phyloP scores from a whole-genome alignment of 2,329 filamentous ascomycete genomes.

The Ceratocystis eucalypticola region DNA sequence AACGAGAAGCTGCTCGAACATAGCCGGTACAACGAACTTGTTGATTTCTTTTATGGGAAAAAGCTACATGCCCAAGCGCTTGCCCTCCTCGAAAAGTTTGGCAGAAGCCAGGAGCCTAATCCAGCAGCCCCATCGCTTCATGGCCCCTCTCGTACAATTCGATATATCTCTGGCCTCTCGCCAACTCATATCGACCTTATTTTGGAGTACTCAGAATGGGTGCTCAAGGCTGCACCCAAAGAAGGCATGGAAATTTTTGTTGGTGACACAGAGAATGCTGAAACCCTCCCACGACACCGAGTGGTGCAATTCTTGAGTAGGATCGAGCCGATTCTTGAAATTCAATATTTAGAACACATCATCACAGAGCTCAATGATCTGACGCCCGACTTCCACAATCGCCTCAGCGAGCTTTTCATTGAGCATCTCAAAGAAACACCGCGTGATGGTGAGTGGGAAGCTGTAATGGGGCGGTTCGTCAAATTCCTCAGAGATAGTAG shows the following conservation, averaged over 20 bases:
- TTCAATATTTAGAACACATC: slow-evolving; percentile 79
- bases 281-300: slow-evolving; percentile 64
- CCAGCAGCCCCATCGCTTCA: slow-evolving; percentile 45
- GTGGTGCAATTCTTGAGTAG: slow-evolving; percentile 61
- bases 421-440: slow-evolving; percentile 41
- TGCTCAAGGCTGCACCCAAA: slow-evolving; percentile 55
- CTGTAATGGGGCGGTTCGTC: slow-evolving; percentile 53
- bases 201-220: slow-evolving; percentile 84
- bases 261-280: slow-evolving; percentile 87
- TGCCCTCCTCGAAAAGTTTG: slow-evolving; percentile 69
- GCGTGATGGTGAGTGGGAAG: slow-evolving; percentile 38
- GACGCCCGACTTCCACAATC: slow-evolving; percentile 77
- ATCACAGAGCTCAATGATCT: slow-evolving; percentile 74
- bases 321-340: slow-evolving; percentile 58
- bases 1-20: slow-evolving; percentile 84
- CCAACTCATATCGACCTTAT: slow-evolving; percentile 83
- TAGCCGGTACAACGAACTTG: slow-evolving; percentile 78
- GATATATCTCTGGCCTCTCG: slow-evolving; percentile 78
- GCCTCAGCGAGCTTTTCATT: slow-evolving; percentile 55
- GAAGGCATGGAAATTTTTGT: slow-evolving; percentile 87
- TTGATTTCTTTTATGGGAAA: slow-evolving; percentile 97
- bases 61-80: slow-evolving; percentile 79
- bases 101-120: slow-evolving; percentile 41
- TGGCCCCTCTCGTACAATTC: slow-evolving; percentile 71
- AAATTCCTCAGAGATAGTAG: slow-evolving; percentile 61